Evolutionary conservation across 2,329 filamentous ascomycete species (phyloP).

Genomic region (Penicillium sp.): DNA sequence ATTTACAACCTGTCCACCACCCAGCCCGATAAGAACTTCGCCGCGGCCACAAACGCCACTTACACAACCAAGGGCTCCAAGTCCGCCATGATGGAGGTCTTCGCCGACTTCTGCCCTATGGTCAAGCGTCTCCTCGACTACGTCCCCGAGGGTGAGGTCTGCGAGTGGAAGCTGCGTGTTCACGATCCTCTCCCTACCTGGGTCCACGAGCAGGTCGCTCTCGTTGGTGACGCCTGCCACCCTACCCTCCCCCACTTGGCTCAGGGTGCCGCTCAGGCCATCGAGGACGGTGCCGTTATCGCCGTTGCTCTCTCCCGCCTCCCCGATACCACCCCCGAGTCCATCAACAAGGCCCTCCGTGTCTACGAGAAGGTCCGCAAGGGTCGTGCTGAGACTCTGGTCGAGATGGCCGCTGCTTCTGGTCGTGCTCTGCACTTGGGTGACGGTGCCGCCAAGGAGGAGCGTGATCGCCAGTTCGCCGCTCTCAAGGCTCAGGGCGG

Average conservation of each 20-base stretch:
- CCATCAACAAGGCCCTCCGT: slow-evolving; percentile 54
- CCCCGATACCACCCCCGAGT: slow-evolving; percentile 47
- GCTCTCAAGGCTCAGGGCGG: slow-evolving; percentile 46
- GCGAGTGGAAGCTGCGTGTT: slow-evolving; percentile 65
- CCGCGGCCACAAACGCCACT: slow-evolving; percentile 57
- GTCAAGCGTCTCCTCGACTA: slow-evolving; percentile 61
- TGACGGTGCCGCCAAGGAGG: slow-evolving; percentile 59
- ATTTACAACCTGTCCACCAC: slow-evolving; percentile 68
- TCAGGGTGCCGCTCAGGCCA: slow-evolving; percentile 65
- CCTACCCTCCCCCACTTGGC: slow-evolving; percentile 64
- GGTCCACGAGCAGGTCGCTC: slow-evolving; percentile 54
- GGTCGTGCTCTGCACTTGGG: slow-evolving; percentile 58
- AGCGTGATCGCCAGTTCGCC: slow-evolving; percentile 58
- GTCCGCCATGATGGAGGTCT: slow-evolving; percentile 60
- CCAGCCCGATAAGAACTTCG: slow-evolving; percentile 62
- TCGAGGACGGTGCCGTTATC: slow-evolving; percentile 63
- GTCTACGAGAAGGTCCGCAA: slow-evolving; percentile 60
- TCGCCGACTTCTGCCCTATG: slow-evolving; percentile 60
- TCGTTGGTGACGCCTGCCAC: slow-evolving; percentile 63
- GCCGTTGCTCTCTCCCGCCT: slow-evolving; percentile 52
- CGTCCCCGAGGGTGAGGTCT: slow-evolving; percentile 64
- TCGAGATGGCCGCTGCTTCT: slow-evolving; percentile 57
- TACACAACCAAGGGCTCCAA: slow-evolving; percentile 66
- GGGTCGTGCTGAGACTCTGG: slow-evolving; percentile 56
- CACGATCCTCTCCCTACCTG: slow-evolving; percentile 64